Evolutionary conservation across 2,329 filamentous ascomycete species (phyloP).

Genomic region (Sporothrix sp.): DNA sequence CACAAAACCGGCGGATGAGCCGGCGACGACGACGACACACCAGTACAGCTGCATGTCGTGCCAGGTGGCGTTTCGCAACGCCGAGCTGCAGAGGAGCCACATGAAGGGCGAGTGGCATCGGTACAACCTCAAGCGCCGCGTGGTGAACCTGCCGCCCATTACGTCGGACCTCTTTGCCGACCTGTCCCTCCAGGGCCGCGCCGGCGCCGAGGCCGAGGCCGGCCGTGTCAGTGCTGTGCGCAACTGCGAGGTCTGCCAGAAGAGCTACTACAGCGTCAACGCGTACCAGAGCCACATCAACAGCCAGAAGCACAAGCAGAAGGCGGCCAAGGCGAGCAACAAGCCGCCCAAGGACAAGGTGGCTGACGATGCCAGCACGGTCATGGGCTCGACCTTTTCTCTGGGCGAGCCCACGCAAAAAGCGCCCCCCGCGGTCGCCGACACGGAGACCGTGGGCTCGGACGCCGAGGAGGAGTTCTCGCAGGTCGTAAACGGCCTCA

Average conservation of each 20-base stretch:
- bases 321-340: conserved; percentile 41
- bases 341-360: conserved; percentile 32
- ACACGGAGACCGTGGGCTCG: conserved; percentile 40
- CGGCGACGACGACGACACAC: conserved; percentile 47
- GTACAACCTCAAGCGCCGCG: conserved; percentile 92
- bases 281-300: conserved; percentile 86
- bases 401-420: conserved; percentile 65
- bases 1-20: conserved; percentile 20
- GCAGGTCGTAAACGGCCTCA: conserved; percentile 66
- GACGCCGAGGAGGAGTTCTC: conserved; percentile 67
- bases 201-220: conserved; percentile 71
- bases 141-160: conserved; percentile 82
- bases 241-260: conserved; percentile 69
- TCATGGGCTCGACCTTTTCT: conserved; percentile 86
- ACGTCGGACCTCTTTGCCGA: conserved; percentile 90
- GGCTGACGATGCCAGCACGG: conserved; percentile 59
- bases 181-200: conserved; percentile 87
- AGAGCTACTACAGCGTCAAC: conserved; percentile 94
- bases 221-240: conserved; percentile 85
- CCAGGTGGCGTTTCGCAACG: conserved; percentile 89
- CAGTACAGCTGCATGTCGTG: conserved; percentile 98
- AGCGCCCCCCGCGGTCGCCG: conserved; percentile 31
- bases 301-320: conserved; percentile 79
- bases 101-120: conserved; percentile 99
- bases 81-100: conserved; percentile 84